Conservation (phyloP, 768 basidiomycete species). For the Mycena metata region DNA sequence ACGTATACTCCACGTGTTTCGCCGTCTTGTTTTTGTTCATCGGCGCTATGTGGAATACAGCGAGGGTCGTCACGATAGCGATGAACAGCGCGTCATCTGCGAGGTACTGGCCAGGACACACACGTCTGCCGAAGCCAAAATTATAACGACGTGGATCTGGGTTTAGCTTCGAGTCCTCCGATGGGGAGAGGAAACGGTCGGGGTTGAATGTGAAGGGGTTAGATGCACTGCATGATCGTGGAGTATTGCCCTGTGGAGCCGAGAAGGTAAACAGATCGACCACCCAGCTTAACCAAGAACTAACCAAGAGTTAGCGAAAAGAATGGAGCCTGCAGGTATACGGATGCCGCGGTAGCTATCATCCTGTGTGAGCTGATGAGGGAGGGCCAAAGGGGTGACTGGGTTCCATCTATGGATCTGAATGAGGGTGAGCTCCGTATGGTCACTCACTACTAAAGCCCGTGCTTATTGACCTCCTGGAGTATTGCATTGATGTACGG, state of each 20-base stretch:
- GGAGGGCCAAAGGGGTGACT: slow-evolving; percentile 31
- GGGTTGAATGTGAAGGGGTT: neutral
- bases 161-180: neutral
- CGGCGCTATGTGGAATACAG: too few species aligned
- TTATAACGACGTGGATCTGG: slow-evolving; percentile 1
- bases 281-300: too few species aligned
- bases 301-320: slow-evolving; percentile 22
- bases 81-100: slow-evolving; percentile 14
- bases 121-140: slow-evolving; percentile 1
- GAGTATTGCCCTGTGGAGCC: neutral
- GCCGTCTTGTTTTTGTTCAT: too few species aligned
- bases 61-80: too few species aligned
- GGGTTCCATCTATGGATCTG: slow-evolving; percentile 37
- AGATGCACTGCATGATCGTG: slow-evolving; percentile 5
- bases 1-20: too few species aligned
- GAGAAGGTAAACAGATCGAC: neutral
- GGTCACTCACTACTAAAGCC: too few species aligned
- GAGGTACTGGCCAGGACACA: slow-evolving; percentile 8
- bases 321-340: slow-evolving; percentile 29
- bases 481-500: slow-evolving; percentile 41
- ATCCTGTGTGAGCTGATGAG: slow-evolving; percentile 32
- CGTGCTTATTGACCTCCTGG: slow-evolving; percentile 26
- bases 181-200: neutral
- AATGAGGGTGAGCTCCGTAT: neutral
- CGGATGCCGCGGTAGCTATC: slow-evolving; percentile 35